Evolutionary conservation across 106 monocot genomes (phyloP).

Genomic region (Apostasia shenzhenica): DNA sequence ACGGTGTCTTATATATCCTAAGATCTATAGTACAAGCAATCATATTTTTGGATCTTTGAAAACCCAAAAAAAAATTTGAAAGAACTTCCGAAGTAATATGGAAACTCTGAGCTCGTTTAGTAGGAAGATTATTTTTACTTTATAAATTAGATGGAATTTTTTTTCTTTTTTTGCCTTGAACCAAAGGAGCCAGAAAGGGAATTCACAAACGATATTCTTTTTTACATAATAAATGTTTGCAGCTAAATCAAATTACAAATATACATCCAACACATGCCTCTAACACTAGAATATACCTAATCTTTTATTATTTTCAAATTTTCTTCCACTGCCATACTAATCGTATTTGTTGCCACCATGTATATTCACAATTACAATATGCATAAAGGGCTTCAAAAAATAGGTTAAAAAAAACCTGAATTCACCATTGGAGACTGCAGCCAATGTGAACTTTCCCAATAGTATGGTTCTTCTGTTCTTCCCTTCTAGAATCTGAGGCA

Average conservation of each 20-base stretch:
- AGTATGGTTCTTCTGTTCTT: no score
- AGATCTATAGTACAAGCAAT: no score
- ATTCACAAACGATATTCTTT: not conserved
- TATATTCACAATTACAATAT: slow-evolving; percentile 1
- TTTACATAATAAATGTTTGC: slow-evolving; percentile 1
- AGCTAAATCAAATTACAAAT: not conserved
- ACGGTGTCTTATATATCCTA: no score
- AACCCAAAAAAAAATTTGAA: not conserved
- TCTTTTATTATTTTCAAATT: not conserved
- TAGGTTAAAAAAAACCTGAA: not conserved
- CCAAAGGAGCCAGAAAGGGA: not conserved
- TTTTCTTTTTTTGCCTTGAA: not conserved
- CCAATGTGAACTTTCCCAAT: no score
- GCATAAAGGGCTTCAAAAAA: not conserved
- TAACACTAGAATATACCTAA: not conserved
- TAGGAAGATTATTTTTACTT: no score
- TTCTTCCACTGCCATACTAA: not conserved
- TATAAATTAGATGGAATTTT: no score
- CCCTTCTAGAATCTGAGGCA: not conserved
- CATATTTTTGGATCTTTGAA: no score
- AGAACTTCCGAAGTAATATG: not conserved
- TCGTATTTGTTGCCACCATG: slow-evolving; percentile 6
- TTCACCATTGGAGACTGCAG: not conserved
- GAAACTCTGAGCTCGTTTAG: not conserved
- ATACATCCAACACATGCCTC: slow-evolving; percentile 7